These are phyloP conservation scores for Malassezia brasiliensis DNA, from an alignment of 1,284 basidiomycete species.

Conservation along the genomic window DNA sequence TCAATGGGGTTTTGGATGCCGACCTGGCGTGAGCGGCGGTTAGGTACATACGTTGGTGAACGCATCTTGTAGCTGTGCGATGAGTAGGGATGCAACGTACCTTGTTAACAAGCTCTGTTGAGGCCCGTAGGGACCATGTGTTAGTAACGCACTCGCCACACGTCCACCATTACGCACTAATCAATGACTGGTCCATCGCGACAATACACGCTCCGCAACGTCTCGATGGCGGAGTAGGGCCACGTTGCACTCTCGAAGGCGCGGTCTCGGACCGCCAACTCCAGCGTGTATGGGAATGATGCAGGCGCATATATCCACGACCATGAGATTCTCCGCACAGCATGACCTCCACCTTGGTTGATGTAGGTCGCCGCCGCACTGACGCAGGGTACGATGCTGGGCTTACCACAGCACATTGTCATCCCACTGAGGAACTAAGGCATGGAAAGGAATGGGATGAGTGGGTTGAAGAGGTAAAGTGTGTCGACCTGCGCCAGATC, in stretches of 20 bases:
- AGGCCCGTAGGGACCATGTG: background rate
- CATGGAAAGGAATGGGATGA: conserved; percentile 9
- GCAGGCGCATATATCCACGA: background rate
- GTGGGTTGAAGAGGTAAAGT: conserved; percentile 15
- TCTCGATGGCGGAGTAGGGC: background rate
- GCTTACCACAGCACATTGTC: conserved; percentile 28
- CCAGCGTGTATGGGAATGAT: background rate
- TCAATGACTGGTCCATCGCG: conserved; percentile 27
- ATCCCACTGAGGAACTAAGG: conserved; percentile 36
- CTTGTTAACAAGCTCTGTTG: conserved; percentile 24
- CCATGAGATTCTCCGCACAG: background rate
- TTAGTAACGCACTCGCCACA: conserved; percentile 1
- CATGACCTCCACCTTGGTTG: conserved; percentile 1
- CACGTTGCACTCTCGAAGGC: background rate
- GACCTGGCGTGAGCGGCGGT: conserved; percentile 17
- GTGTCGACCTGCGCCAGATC: conserved; percentile 12
- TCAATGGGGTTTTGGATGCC: conserved; percentile 49
- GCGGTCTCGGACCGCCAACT: background rate
- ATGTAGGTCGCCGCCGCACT: conserved; percentile 5
- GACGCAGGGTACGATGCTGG: background rate
- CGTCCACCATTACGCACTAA: conserved; percentile 14
- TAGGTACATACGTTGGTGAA: conserved; percentile 25
- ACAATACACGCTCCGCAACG: background rate
- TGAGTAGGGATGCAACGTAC: conserved; percentile 12
- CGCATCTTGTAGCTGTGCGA: conserved; percentile 27